Evolutionary conservation across 116 monocot species (phyloP), one percentile per base, ranked within the genome.

Genomic region (Cymodocea nodosa): DNA sequence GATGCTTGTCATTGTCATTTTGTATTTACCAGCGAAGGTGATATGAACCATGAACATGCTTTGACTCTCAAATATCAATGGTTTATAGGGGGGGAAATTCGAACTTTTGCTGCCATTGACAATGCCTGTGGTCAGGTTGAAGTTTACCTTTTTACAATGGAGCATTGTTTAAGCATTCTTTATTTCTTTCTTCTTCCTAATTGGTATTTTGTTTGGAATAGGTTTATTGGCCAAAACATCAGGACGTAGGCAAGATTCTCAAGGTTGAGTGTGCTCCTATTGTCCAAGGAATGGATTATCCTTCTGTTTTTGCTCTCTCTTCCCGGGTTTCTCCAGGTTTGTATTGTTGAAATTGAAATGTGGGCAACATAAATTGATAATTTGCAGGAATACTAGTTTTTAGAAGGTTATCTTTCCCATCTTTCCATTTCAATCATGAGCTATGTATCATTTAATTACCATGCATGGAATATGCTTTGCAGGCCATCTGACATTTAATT

Each of bases 201-300:
- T 40, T 20, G 17, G 6, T 59, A 66, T 55, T 7, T 53, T 72
- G 12, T 48, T 52, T 51, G 62, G 58, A 51, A 34, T 81, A 90
- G 97, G 81, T 87, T 14, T 97, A 90, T 65, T 88, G 87, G 97
- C 97, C 97, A 62, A 90, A 79, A 40, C 83, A 73, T 17, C 76
- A 84, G 19, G 87, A 97, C 66, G 37, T 97, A 69, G 87, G 79
- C 9, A 90, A 78, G 78, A 82, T 76, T 74, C 69, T 97, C 50
- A 97, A 97, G 76, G 97, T 88, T 72, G 97, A 91, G 66, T 90
- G 97, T 64, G 84, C 77, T 82, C 85, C 83, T 44, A 56, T 82
- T 54, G 20, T 85, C 35, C 63, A 78, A 20, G 88, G 81, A 76
- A 69, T 35, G 2, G 84, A 79, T 66, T 91, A 85, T 65, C 74